Conservation (phyloP, 2,329 filamentous ascomycete species). For the Diaporthe australafricana region DNA sequence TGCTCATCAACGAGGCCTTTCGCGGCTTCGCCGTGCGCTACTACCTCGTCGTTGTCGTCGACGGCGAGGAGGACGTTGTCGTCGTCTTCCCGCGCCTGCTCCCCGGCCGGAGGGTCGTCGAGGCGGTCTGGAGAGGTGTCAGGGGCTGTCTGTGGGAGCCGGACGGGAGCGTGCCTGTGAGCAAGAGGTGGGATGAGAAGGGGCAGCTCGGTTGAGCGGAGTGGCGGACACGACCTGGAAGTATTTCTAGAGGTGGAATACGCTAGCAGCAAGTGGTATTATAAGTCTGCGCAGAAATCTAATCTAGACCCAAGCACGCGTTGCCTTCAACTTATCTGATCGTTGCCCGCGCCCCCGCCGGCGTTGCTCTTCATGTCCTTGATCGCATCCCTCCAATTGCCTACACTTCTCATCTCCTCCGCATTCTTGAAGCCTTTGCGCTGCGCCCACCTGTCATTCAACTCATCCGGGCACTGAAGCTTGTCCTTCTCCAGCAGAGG, state of each 20-base stretch:
- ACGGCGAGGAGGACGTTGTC: conserved; percentile 87
- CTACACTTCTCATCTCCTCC: conserved; percentile 58
- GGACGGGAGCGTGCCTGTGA: conserved; percentile 35
- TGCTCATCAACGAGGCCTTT: conserved; percentile 96
- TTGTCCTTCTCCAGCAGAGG: conserved; percentile 64
- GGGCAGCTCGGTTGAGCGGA: conserved; percentile 30
- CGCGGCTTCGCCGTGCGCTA: conserved; percentile 90
- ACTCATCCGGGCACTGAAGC: conserved; percentile 63
- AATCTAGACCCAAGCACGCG: background rate
- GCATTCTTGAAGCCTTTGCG: conserved; percentile 67
- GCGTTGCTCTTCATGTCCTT: conserved; percentile 40
- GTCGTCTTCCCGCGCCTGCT: conserved; percentile 93
- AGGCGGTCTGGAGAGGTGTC: conserved; percentile 90
- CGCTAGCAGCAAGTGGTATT: background rate
- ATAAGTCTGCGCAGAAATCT: background rate
- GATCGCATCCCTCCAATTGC: conserved; percentile 49
- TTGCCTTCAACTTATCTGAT: background rate
- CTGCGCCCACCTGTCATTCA: conserved; percentile 72
- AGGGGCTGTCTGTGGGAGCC: conserved; percentile 84
- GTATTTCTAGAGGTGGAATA: background rate
- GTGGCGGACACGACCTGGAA: background rate
- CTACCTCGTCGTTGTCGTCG: conserved; percentile 90
- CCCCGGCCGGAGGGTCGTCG: conserved; percentile 79
- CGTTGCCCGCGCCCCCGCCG: background rate
- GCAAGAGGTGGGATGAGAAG: conserved; percentile 46